Percentiles rank a stretch among this genome's conserved stretches.
Conservation (phyloP, 257 asterid genomes). For the Solanum paucissectum region DNA sequence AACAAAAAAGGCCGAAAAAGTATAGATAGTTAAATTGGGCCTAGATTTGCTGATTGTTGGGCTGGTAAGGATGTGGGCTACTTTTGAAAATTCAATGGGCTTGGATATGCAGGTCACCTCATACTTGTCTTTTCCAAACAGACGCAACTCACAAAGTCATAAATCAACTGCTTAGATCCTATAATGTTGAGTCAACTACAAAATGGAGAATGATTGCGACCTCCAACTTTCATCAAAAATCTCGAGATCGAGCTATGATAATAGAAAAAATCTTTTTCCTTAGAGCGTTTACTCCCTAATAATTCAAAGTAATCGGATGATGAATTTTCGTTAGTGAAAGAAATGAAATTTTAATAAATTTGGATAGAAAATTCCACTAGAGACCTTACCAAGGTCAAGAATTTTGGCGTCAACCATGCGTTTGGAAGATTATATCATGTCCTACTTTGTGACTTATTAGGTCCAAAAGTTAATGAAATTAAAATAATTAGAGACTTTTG, state of each 20-base stretch:
- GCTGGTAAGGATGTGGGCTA: neutral
- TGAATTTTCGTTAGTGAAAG: neutral
- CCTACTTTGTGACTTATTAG: neutral
- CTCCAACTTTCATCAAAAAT: neutral
- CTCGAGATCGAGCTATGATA: neutral
- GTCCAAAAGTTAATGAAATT: neutral
- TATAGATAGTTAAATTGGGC: neutral
- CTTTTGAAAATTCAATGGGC: neutral
- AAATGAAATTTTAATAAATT: neutral
- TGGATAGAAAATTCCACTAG: neutral
- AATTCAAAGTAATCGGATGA: neutral
- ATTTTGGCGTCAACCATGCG: neutral
- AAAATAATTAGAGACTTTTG: neutral
- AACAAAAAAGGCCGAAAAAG: neutral
- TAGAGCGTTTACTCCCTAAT: neutral
- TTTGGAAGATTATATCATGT: neutral
- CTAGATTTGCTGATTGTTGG: neutral
- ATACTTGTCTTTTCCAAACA: neutral
- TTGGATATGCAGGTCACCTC: neutral
- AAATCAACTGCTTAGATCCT: neutral
- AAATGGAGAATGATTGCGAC: neutral
- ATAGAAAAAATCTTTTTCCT: neutral
- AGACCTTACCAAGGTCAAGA: neutral
- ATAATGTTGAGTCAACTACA: neutral
- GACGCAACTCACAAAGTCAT: neutral